Base-by-base conservation (phyloP, 1,139 yeast species). In the Hansenula anomala region DNA sequence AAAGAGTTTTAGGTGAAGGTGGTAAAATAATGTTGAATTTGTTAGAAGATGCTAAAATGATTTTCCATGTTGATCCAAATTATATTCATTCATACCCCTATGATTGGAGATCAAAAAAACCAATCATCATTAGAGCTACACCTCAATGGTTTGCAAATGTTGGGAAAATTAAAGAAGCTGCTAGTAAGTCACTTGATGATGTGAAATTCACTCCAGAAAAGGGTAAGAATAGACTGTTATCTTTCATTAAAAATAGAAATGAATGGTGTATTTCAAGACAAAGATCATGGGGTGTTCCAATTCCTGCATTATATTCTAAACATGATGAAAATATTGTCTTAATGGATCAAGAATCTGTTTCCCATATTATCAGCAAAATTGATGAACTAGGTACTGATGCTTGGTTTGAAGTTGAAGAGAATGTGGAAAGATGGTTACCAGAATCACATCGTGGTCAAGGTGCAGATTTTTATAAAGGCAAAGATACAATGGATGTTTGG, bases 181-280 rank as follows among this genome's bases (percentile, higher is more conserved):
- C 97, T 0, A 56, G 77, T 4, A 59, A 68, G 19, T 78, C 94
- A 4, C 58, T 90, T 33, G 66, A 72, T 1, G 54, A 67, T 1
- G 96, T 89, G 4, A 58, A 70, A 10, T 92, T 92, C 52, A 64
- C 71, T 39, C 98, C 98, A 0, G 75, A 72, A 34, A 63, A 75
- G 6, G 97, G 97, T 2, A 64, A 66, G 31, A 81, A 75, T 40
- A 69, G 98, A 47, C 70, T 92, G 30, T 56, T 71, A 2, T 77
- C 95, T 27, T 92, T 90, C 55, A 75, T 90, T 24, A 69, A 67
- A 16, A 80, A 82, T 39, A 76, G 99, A 61, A 78, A 80, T 45
- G 98, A 92, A 58, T 92, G 99, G 99, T 92, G 99, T 62, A 89
- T 92, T 36, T 90, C 97, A 1, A 73, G 99, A 51, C 99, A 92